Conservation (phyloP, 192 early-diverging fungal species). For the Backusella parvicylindrica region DNA sequence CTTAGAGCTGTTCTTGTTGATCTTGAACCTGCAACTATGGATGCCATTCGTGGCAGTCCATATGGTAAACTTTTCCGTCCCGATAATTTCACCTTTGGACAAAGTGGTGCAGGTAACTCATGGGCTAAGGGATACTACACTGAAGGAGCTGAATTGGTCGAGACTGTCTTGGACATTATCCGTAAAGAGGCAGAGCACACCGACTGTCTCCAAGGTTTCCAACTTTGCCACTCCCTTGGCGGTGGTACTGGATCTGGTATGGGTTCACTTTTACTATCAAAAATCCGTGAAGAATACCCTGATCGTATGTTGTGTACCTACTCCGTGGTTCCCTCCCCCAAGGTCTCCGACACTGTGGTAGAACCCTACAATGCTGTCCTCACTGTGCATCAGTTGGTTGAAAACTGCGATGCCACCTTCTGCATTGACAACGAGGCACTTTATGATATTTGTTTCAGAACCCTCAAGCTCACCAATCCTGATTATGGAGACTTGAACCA, state of each 20-base stretch:
- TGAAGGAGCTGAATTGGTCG: constrained; percentile 73
- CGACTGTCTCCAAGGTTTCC: constrained; percentile 72
- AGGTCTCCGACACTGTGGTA: constrained; percentile 91
- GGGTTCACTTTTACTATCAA: constrained; percentile 68
- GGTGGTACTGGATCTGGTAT: constrained; percentile 72
- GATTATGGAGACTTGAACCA: constrained; percentile 95
- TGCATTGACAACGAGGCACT: constrained; percentile 99
- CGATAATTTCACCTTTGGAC: constrained; percentile 62
- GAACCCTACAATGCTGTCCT: constrained; percentile 99
- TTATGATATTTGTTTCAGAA: constrained; percentile 98
- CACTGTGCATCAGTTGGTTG: constrained; percentile 96
- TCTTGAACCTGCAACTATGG: constrained; percentile 78
- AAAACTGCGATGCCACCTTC: constrained; percentile 99
- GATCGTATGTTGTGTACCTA: constrained; percentile 77
- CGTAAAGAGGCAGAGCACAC: constrained; percentile 66
- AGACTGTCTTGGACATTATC: constrained; percentile 58
- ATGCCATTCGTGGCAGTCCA: constrained; percentile 50
- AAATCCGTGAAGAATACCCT: constrained; percentile 74
- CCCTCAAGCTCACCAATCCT: constrained; percentile 88
- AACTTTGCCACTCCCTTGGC: constrained; percentile 69
- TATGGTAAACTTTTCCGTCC: constrained; percentile 65
- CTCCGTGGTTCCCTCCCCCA: constrained; percentile 66
- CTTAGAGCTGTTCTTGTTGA: constrained; percentile 64
- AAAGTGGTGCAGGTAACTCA: constrained; percentile 90
- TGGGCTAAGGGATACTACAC: constrained; percentile 90